Percentiles rank a stretch among this genome's conserved stretches.
phyloP scores from a whole-genome alignment of 2,329 filamentous ascomycete species.

The Diaporthe aspalathi region DNA sequence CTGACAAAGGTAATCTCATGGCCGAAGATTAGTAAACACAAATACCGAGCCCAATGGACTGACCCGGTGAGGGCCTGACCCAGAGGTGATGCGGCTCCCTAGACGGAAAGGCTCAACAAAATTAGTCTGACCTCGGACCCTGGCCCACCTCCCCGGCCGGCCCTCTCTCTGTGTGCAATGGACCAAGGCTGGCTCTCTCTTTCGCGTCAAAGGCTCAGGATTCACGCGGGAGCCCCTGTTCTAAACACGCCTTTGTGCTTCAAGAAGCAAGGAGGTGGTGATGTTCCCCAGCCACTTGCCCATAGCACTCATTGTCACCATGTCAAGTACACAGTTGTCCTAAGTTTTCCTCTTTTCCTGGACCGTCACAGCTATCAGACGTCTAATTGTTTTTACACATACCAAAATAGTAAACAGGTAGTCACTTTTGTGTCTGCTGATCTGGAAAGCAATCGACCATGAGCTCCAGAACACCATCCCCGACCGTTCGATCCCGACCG shows the following conservation, averaged over 20 bases:
- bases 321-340: not conserved
- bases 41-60: slow-evolving; percentile 22
- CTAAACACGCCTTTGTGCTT: not conserved
- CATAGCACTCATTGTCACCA: not conserved
- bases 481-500: too few species aligned
- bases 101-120: not conserved
- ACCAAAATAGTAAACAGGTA: slow-evolving; percentile 11
- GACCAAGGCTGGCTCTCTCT: not conserved
- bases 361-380: slow-evolving; percentile 24
- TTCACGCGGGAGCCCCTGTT: too few species aligned
- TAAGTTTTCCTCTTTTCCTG: slow-evolving; percentile 2
- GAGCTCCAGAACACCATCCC: slow-evolving; percentile 35
- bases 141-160: not conserved
- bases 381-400: slow-evolving; percentile 35
- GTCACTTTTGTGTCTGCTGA: slow-evolving; percentile 32
- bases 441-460: slow-evolving; percentile 22
- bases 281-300: not conserved
- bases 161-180: not conserved
- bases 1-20: not conserved
- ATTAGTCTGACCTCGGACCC: slow-evolving; percentile 25
- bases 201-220: not conserved
- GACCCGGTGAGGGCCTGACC: too few species aligned
- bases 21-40: slow-evolving; percentile 35
- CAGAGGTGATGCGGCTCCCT: not conserved
- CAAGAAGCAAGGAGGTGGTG: not conserved